Evolutionary conservation across 2,329 filamentous ascomycete species (phyloP).

Genomic region (Scytalidium sp.): DNA sequence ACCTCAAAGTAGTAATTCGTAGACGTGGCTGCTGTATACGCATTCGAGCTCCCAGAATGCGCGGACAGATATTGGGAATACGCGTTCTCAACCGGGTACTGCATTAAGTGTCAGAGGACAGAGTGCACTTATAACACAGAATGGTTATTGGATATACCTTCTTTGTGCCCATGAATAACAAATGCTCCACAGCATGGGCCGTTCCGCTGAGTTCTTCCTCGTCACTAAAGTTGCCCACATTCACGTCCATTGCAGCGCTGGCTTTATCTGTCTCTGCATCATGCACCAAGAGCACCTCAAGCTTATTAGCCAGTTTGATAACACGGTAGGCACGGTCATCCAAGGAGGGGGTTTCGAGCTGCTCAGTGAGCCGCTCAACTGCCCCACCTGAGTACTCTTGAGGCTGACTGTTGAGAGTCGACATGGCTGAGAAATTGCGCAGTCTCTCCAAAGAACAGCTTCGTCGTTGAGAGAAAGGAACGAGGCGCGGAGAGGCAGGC

Average conservation of each 20-base stretch:
- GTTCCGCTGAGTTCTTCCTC: constrained; percentile 87
- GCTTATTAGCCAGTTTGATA: constrained; percentile 79
- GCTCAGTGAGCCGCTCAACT: constrained; percentile 55
- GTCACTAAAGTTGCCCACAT: constrained; percentile 94
- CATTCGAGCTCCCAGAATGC: constrained; percentile 90
- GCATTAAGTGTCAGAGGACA: constrained; percentile 14
- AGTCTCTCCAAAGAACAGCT: not conserved
- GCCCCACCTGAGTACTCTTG: constrained; percentile 26
- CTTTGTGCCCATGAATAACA: constrained; percentile 97
- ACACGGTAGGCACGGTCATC: constrained; percentile 89
- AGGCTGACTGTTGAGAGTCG: constrained; percentile 24
- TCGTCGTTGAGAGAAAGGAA: not conserved
- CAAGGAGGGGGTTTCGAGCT: constrained; percentile 76
- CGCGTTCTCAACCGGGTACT: constrained; percentile 91
- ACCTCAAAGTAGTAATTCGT: constrained; percentile 99
- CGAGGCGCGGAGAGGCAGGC: not conserved
- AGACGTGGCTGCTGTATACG: constrained; percentile 87
- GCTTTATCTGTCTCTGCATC: constrained; percentile 96
- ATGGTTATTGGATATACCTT: constrained; percentile 60
- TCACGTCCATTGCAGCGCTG: constrained; percentile 90
- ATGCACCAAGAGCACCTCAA: constrained; percentile 90
- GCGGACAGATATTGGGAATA: constrained; percentile 91
- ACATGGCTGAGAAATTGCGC: constrained; percentile 16
- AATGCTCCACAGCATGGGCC: constrained; percentile 86
- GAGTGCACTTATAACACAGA: not conserved